A percentile compares a stretch with the other conserved stretches of the same genome.
Conservation (phyloP, 2,329 filamentous ascomycete genomes). For the Alternaria panax region DNA sequence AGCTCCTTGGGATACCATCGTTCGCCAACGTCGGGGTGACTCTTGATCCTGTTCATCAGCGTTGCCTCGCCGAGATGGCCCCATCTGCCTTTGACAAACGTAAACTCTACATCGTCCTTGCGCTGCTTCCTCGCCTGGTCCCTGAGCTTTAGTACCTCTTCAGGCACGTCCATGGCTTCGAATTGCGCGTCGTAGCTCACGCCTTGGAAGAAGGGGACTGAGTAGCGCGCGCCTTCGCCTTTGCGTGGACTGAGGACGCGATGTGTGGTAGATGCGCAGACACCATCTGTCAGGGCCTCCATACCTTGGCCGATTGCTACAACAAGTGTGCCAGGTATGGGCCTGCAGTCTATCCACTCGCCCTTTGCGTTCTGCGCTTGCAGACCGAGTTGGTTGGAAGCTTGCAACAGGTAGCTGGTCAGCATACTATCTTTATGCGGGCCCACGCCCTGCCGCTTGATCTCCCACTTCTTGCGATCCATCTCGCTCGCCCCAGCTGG, state of each 20-base stretch:
- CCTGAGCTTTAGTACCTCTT: slow-evolving; percentile 68
- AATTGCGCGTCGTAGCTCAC: slow-evolving; percentile 81
- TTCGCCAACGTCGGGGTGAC: slow-evolving; percentile 85
- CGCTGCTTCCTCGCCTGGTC: slow-evolving; percentile 66
- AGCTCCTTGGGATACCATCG: slow-evolving; percentile 65
- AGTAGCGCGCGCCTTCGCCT: slow-evolving; percentile 76
- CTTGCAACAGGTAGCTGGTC: slow-evolving; percentile 81
- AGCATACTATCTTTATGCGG: slow-evolving; percentile 89
- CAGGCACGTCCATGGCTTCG: slow-evolving; percentile 75
- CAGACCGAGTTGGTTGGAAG: slow-evolving; percentile 74
- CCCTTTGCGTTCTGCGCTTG: slow-evolving; percentile 84
- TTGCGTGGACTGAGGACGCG: slow-evolving; percentile 76
- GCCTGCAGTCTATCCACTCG: slow-evolving; percentile 83
- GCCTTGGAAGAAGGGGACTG: slow-evolving; percentile 88
- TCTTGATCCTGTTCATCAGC: slow-evolving; percentile 83
- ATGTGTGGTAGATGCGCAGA: slow-evolving; percentile 83
- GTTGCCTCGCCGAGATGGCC: slow-evolving; percentile 81
- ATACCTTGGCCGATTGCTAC: slow-evolving; percentile 88
- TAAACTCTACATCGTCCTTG: slow-evolving; percentile 81
- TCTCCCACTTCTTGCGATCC: slow-evolving; percentile 58
- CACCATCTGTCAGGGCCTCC: slow-evolving; percentile 83
- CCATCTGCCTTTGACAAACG: slow-evolving; percentile 73
- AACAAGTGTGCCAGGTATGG: slow-evolving; percentile 77
- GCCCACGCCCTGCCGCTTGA: slow-evolving; percentile 68
- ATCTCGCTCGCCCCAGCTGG: slow-evolving; percentile 37